Percentiles rank a stretch among this genome's conserved stretches.
Conservation (phyloP, 306 rosid species). For the Vicia faba region DNA sequence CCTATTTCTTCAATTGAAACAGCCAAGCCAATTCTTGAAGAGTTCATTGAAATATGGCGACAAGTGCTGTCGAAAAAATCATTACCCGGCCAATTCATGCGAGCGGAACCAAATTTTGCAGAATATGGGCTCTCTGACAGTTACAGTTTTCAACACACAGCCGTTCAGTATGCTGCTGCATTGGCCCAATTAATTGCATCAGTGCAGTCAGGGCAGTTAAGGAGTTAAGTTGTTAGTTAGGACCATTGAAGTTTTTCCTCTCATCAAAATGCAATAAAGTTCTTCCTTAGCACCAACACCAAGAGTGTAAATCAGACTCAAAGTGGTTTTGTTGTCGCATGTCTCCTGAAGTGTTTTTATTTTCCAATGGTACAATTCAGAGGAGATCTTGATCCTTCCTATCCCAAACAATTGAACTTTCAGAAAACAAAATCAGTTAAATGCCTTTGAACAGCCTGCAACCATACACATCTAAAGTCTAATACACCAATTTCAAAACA, state of each 20-base stretch:
- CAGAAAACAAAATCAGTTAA: too few relatives aligned
- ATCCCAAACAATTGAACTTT: too few relatives aligned
- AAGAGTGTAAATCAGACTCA: background rate
- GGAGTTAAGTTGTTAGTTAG: conserved; percentile 53
- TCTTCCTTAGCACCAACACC: background rate
- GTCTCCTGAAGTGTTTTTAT: background rate
- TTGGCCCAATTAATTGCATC: conserved; percentile 79
- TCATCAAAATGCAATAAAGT: background rate
- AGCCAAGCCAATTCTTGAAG: conserved; percentile 74
- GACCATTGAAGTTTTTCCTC: conserved; percentile 8
- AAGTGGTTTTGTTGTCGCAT: background rate
- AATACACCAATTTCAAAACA: too few relatives aligned
- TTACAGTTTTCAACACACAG: conserved; percentile 79
- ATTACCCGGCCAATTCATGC: conserved; percentile 86
- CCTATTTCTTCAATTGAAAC: conserved; percentile 82
- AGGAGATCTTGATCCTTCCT: background rate
- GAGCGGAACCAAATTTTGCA: conserved; percentile 65
- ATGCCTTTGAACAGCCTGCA: too few relatives aligned
- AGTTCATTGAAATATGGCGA: conserved; percentile 71
- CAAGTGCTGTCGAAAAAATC: conserved; percentile 75
- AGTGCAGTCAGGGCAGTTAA: conserved; percentile 65
- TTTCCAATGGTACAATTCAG: background rate
- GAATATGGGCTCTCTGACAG: conserved; percentile 75
- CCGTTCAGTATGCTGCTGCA: conserved; percentile 79
- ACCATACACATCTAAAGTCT: too few relatives aligned